Evolutionary conservation across 1,139 yeast species (phyloP).

Genomic region (Pichia sp.): DNA sequence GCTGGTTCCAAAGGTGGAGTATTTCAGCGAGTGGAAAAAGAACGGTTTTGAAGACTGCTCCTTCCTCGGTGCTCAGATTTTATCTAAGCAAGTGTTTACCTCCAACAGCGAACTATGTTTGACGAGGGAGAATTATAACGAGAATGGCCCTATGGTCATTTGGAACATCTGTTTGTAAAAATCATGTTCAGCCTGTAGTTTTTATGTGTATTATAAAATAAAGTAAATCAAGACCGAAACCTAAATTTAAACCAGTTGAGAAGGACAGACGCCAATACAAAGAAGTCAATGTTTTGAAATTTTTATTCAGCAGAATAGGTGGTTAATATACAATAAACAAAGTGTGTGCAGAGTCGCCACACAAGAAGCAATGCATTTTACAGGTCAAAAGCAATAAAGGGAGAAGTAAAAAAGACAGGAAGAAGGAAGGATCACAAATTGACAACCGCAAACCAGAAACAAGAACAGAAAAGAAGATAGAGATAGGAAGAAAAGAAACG

Average conservation of each 20-base stretch:
- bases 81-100: conserved; percentile 75
- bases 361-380: not conserved
- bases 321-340: not conserved
- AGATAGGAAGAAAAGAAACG: not conserved
- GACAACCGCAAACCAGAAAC: not conserved
- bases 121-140: conserved; percentile 68
- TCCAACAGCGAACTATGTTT: conserved; percentile 63
- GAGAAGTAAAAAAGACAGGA: not conserved
- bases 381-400: not conserved
- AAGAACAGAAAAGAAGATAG: not conserved
- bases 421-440: no score
- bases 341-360: not conserved
- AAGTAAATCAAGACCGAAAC: not conserved
- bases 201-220: conserved; percentile 1
- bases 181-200: not conserved
- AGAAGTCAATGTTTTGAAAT: no score
- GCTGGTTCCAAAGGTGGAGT: conserved; percentile 74
- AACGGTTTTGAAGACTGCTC: conserved; percentile 69
- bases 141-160: conserved; percentile 69
- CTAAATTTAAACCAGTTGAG: no score
- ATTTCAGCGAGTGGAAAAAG: conserved; percentile 93
- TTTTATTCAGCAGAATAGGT: not conserved
- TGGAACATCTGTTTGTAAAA: conserved; percentile 40
- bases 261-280: not conserved
- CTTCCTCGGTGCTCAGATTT: conserved; percentile 84